Base-by-base conservation (phyloP, 108 stramenopile genomes). In the Cyclotella sp. region DNA sequence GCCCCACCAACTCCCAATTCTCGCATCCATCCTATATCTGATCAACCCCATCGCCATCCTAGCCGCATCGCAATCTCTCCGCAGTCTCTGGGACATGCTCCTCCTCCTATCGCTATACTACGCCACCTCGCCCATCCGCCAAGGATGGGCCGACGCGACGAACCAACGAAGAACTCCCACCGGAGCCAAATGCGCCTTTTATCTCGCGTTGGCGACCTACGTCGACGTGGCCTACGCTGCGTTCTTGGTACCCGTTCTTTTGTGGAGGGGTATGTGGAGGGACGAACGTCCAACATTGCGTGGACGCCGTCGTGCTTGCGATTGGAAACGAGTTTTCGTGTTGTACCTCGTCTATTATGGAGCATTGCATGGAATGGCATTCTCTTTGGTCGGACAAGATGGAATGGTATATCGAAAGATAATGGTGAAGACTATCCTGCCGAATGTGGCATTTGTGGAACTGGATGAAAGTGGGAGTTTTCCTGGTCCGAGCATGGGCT, bases 401-500 rank as follows among this genome's bases (percentile, higher is more conserved):
- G 30, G 29, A 14, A 59, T 4, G 19, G 26, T 26, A 28, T 73
- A 80, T 53, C 46, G 40, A 58, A 47, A 34, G 42, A 66, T 77
- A 1, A 43, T 81, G 70, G 12, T 19, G 30, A 60, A 57, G 42
- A 72, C 80, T 14, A 30, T 70, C 2, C 21, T 76, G 39, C 74
- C 63, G 19, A 72, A 64, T 22, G 60, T 78, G 46, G 68, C 63
- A 57, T 74, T 72, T 52, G 63, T 88, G 29, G 49, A 86, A 40
- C 52, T 78, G 30, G 69, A 78, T 65, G 30, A 70, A 44, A 84
- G 87, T 65, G 88, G 87, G 52, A 67, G 71, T 16, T 57, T 78
- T 68, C 47, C 75, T 67, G 69, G 82, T 61, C 93, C 90, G 22
- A 89, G 69, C 70, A 81, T 93, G 68, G 90, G 90, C 15, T 73